Evolutionary conservation across 768 basidiomycete genomes (phyloP), one percentile per base, ranked within the genome.

Genomic region (Terana coerulea): DNA sequence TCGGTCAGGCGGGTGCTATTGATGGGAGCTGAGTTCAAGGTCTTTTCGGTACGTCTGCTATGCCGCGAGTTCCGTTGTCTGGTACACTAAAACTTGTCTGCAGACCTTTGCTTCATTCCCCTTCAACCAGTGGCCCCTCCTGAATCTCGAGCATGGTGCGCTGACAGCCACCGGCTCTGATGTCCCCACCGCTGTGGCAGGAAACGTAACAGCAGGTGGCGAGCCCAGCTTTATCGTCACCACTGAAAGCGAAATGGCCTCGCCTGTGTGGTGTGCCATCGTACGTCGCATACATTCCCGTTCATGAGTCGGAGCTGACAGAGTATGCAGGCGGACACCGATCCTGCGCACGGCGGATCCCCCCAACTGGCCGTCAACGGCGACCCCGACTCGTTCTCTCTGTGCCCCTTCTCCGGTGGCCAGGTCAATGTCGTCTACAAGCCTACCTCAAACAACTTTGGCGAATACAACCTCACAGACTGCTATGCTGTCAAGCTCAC

Each of bases 61-160:
- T 17, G 36, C 21, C 41, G 2, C 26, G 7, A 5, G 29, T 30
- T 40, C 25, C 45, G 19, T 28, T 21, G 6, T 26, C 28, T 4
- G n/a, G n/a, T n/a, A n/a, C n/a, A n/a, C n/a, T n/a, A n/a, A n/a
- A 22, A 36, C 10, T 24, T 24, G 24, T 24, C 15, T 19, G 10
- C 41, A 79, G 77, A 79, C 79, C 2, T 76, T 64, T 37, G 70
- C 71, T 21, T 76, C 78, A 12, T 80, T 65, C 61, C 78, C 76
- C 12, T 77, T 74, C 66, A 69, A 78, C 62, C 71, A 76, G 39
- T 78, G 70, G 56, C 75, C 78, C 0, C 42, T 60, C 12, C 53
- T 80, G 11, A 64, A 67, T 25, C 68, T 81, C 46, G 45, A 64
- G 7, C 54, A 72, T 35, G 67, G 30, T 5, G 45, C 17, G 2